Evolutionary conservation across 2,329 filamentous ascomycete species (phyloP), one percentile per base, ranked within the genome.

Genomic region (Dactylellina leptospora): DNA sequence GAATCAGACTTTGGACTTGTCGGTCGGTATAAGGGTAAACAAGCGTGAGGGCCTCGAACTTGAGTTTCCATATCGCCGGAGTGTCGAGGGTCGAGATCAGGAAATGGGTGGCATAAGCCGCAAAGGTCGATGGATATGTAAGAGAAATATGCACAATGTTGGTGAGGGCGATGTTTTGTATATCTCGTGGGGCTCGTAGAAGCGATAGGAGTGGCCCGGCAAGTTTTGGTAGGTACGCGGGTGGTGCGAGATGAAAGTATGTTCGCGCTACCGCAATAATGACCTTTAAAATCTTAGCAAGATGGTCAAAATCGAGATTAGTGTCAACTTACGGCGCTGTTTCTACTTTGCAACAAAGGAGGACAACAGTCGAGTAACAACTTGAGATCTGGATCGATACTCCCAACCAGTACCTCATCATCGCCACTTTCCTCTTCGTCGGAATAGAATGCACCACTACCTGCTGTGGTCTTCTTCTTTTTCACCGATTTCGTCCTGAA

Each of bases 121-220:
- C 90, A 79, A 99, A 99, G n/a, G 89, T 85, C 38, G 85, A 83
- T 0, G 95, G 92, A 13, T 87, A 84, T 25, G 84, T 82, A 9
- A 97, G 83, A 77, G 91, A 95, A 45, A 99, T 90, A n/a, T 92
- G 90, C 9, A 97, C 92, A 69, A 97, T 93, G 78, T 97, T 97
- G 83, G 93, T 93, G 16, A 99, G 85, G 0, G 92, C 93, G 38
- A 96, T 86, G 77, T 96, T 89, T 78, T 96, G 90, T 55, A 96
- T 92, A 78, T 97, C 93, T 70, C 90, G 87, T 0, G 92, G 88
- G 10, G 91, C 89, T 63, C 95, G 87, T 64, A 99, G 83, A 28
- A 99, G 85, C 13, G 93, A 92, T 18, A 97, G 85, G 23, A 99
- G 82, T 0, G 95, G 93, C 0, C 93, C 93, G 63, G 96, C 86